Percentiles rank a stretch among this genome's conserved stretches.
Evolutionary conservation across 1,284 basidiomycete species (phyloP).

Genomic region (Phlebopus sp.): DNA sequence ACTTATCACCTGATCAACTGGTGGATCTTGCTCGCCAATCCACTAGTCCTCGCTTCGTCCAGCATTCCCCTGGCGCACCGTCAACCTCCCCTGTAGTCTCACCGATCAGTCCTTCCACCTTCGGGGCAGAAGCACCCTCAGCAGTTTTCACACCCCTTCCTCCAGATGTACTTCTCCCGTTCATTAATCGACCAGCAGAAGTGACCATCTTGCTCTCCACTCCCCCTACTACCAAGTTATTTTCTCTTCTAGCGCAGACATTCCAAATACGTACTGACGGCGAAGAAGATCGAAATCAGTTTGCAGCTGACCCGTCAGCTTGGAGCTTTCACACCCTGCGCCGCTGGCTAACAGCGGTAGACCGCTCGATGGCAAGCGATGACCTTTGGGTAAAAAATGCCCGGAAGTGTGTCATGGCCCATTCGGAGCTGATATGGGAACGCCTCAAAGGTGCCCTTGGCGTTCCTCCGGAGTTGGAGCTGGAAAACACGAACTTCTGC

Average conservation of each 20-base stretch:
- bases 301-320: conserved; percentile 18
- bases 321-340: conserved; percentile 32
- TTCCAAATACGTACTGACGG: conserved; percentile 40
- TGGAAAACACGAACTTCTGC: conserved; percentile 34
- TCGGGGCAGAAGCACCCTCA: conserved; percentile 28
- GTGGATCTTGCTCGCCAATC: conserved; percentile 63
- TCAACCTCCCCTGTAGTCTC: conserved; percentile 18
- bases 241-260: conserved; percentile 67
- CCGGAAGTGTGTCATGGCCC: conserved; percentile 63
- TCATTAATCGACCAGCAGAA: conserved; percentile 69
- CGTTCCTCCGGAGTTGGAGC: conserved; percentile 71
- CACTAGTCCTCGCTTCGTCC: conserved; percentile 42
- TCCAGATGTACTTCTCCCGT: conserved; percentile 68
- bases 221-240: conserved; percentile 62
- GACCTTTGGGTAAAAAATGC: conserved; percentile 59
- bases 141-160: conserved; percentile 70
- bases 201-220: conserved; percentile 58
- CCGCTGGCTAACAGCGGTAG: conserved; percentile 57
- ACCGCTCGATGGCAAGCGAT: conserved; percentile 59
- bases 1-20: conserved; percentile 63
- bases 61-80: conserved; percentile 20
- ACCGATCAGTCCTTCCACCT: conserved; percentile 13
- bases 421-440: conserved; percentile 80
- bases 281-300: conserved; percentile 23
- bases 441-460: conserved; percentile 76